A percentile compares a stretch with the other conserved stretches of the same genome.
These are phyloP conservation scores for Mycena epipterygia DNA, from an alignment of 768 basidiomycete species.

Conservation along the genomic window DNA sequence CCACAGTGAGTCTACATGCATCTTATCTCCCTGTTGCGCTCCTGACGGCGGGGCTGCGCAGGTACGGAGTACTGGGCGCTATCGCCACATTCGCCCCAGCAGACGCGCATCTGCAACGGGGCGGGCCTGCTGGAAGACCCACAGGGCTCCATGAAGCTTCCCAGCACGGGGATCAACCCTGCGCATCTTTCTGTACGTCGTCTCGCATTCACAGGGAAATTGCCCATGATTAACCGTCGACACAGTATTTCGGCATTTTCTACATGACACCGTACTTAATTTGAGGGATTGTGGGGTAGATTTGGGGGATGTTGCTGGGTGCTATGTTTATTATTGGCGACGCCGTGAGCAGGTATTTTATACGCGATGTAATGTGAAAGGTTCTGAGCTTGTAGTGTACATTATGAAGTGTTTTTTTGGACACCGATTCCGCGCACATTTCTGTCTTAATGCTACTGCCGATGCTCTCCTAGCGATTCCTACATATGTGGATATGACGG, in stretches of 20 bases:
- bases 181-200: conserved; percentile 24
- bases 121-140: conserved; percentile 27
- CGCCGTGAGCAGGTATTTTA: too few species aligned
- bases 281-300: neutral
- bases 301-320: too few species aligned
- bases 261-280: conserved; percentile 35
- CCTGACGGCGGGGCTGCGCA: neutral
- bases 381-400: too few species aligned
- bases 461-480: too few species aligned
- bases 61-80: conserved; percentile 36
- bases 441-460: too few species aligned
- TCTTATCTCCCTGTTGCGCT: neutral
- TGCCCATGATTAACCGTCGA: neutral
- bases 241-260: conserved; percentile 35
- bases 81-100: conserved; percentile 34
- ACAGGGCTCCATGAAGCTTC: conserved; percentile 24
- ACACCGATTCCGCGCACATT: too few species aligned
- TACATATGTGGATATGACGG: too few species aligned
- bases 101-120: conserved; percentile 31
- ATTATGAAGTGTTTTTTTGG: too few species aligned
- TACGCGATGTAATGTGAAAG: too few species aligned
- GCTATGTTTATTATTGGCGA: too few species aligned
- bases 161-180: conserved; percentile 29
- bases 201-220: neutral
- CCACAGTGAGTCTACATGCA: conserved; percentile 16